Conservation (phyloP, 345 rosid genomes). For the Bretschneidera sinensis region DNA sequence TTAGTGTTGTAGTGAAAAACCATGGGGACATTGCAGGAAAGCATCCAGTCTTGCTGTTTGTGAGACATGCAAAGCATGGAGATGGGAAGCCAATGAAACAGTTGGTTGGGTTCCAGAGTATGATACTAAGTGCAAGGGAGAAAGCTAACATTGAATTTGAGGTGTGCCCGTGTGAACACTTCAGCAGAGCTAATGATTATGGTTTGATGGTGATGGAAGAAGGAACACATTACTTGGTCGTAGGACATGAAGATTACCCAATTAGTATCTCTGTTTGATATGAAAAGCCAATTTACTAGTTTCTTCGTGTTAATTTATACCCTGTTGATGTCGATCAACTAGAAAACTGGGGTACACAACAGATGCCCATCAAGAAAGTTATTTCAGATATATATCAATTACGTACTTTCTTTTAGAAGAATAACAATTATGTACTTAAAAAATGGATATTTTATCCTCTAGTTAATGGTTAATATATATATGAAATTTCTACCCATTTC, state of each 20-base stretch:
- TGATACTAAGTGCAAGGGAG: conserved; percentile 51
- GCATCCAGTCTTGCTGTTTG: conserved; percentile 67
- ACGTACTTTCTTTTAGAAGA: no score
- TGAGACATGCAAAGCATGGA: conserved; percentile 39
- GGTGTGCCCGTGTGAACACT: conserved; percentile 56
- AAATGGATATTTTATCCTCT: no score
- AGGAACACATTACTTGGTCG: conserved; percentile 61
- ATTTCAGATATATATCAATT: no score
- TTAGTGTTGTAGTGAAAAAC: conserved; percentile 46
- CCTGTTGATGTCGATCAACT: not conserved
- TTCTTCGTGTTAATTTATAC: not conserved
- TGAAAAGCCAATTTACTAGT: not conserved
- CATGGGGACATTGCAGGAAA: conserved; percentile 63
- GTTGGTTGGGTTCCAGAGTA: conserved; percentile 62
- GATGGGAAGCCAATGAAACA: conserved; percentile 58
- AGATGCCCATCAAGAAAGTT: not conserved
- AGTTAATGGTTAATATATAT: no score
- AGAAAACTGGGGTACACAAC: not conserved
- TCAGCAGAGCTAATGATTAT: conserved; percentile 58
- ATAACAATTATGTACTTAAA: not conserved
- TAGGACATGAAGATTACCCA: conserved; percentile 58
- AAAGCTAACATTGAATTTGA: conserved; percentile 49
- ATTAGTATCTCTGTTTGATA: conserved; percentile 39
- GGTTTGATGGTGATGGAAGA: conserved; percentile 69
- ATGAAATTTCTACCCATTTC: no score